Evolutionary conservation across 495 filamentous ascomycete species (phyloP), one percentile per base, ranked within the genome.

Genomic region (Aspergillus cristatus): DNA sequence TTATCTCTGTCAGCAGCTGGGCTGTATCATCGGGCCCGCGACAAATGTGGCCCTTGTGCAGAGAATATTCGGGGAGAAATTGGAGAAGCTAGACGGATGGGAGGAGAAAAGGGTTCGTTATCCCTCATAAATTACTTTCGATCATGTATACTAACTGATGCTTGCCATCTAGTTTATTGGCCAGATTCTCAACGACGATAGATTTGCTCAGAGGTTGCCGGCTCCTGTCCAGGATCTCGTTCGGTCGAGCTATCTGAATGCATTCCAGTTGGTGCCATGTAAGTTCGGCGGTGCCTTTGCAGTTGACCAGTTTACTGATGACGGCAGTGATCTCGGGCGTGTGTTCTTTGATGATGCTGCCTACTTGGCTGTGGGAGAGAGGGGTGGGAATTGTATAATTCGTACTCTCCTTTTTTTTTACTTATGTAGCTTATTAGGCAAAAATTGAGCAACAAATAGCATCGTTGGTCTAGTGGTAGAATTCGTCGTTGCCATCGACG

Each of bases 401-500:
- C n/a, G n/a, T 4, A 24, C 4, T 4, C 20, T 4, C 20, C 20
- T 4, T 24, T 24, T 24, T 24, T 8, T 24, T 4, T 24, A 24
- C 20, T 24, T 24, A 24, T 24, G 20, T 24, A n/a, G n/a, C n/a
- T n/a, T n/a, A n/a, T n/a, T n/a, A n/a, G n/a, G n/a, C n/a, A n/a
- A n/a, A n/a, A n/a, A n/a, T 24, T 24, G 4, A 24, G 20, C 20
- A 24, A 8, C 4, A 24, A 24, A n/a, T n/a, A 57, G 65, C 65
- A 65, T 66, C 60, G 63, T 60, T 69, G 65, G 65, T 69, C 63
- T 69, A 69, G 65, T 69, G 65, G 65, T 70, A 70, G 62, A 70
- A 70, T 70, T 68, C 66, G 55, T 70, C 66, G 66, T 68, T 70
- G 65, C 66, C 65, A 70, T 70, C 66, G 66, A 70, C 55, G 66